phyloP scores from a whole-genome alignment of 768 basidiomycete genomes.

The Trametes maxima region DNA sequence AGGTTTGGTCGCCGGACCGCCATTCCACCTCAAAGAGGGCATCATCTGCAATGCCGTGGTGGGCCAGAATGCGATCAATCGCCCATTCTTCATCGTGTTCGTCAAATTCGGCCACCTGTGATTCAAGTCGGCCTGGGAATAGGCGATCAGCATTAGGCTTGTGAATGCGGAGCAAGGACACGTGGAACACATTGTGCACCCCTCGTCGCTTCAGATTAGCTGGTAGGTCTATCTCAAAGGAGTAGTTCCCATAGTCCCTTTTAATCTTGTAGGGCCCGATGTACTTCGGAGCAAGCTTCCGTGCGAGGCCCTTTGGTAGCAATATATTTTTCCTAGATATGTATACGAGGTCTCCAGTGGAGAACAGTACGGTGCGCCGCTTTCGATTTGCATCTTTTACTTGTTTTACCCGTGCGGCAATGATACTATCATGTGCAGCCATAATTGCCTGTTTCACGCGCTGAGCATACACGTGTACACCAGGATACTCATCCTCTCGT shows the following conservation, averaged over 20 bases:
- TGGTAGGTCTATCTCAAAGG: conserved; percentile 31
- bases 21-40: conserved; percentile 10
- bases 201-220: conserved; percentile 25
- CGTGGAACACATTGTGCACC: conserved; percentile 37
- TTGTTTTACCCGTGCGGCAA: conserved; percentile 34
- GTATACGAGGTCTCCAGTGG: conserved; percentile 32
- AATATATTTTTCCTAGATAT: conserved; percentile 20
- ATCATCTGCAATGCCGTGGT: neutral
- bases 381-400: conserved; percentile 32
- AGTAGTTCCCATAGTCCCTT: conserved; percentile 13
- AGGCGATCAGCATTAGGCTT: conserved; percentile 36
- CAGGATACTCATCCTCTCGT: conserved; percentile 22
- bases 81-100: conserved; percentile 28
- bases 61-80: conserved; percentile 20
- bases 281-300: conserved; percentile 32
- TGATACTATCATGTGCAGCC: too few species aligned
- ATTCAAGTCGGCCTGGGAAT: conserved; percentile 28
- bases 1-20: conserved; percentile 11
- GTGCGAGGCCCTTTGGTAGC: conserved; percentile 21
- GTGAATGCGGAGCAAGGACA: conserved; percentile 34
- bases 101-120: conserved; percentile 22
- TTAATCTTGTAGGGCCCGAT: conserved; percentile 31
- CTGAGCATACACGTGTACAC: conserved; percentile 32
- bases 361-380: conserved; percentile 4
- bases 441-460: conserved; percentile 31